Conservation (phyloP, 1,139 yeast genomes). For the Martiniozyma asiatica region DNA sequence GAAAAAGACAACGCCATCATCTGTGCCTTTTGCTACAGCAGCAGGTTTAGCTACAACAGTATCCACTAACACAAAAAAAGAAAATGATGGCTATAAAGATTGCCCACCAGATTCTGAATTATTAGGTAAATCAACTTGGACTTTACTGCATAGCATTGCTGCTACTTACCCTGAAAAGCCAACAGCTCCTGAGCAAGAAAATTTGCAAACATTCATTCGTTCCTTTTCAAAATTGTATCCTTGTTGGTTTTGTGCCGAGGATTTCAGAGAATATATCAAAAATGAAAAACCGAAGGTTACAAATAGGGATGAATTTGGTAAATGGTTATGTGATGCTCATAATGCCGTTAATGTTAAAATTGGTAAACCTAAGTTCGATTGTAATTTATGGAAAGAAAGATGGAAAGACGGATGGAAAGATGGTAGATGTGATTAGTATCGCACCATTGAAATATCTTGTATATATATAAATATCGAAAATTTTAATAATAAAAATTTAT, state of each 20-base stretch:
- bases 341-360: conserved; percentile 76
- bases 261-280: conserved; percentile 54
- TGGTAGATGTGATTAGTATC: conserved; percentile 23
- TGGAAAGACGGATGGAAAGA: conserved; percentile 79
- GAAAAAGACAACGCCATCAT: conserved; percentile 13
- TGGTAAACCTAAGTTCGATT: conserved; percentile 79
- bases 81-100: conserved; percentile 25
- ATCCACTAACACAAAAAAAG: conserved; percentile 2
- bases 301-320: conserved; percentile 70
- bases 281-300: conserved; percentile 54
- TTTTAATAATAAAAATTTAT: background rate
- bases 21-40: conserved; percentile 10
- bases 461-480: background rate
- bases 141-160: conserved; percentile 79
- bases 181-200: conserved; percentile 45
- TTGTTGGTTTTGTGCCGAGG: conserved; percentile 89
- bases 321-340: conserved; percentile 93
- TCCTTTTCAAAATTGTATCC: conserved; percentile 81
- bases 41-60: conserved; percentile 14
- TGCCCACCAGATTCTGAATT: conserved; percentile 83
- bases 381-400: conserved; percentile 81
- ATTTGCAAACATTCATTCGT: conserved; percentile 56
- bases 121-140: conserved; percentile 87
- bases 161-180: conserved; percentile 80
- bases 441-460: too few species aligned